Evolutionary conservation across 2,329 filamentous ascomycete species (phyloP).

Genomic region (Penicillium sclerotigenum): DNA sequence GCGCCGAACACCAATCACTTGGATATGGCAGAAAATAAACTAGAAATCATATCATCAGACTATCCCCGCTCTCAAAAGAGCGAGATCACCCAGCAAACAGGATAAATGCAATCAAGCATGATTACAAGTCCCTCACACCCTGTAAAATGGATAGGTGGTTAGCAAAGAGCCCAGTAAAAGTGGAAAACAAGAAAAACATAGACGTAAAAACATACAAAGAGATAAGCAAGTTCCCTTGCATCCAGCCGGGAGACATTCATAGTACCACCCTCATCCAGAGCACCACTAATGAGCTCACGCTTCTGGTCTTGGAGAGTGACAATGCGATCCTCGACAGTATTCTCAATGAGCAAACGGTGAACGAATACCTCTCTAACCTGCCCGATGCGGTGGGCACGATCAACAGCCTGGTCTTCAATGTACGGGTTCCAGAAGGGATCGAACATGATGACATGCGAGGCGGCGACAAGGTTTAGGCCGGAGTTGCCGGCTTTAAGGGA

Average conservation of each 20-base stretch:
- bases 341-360: constrained; percentile 71
- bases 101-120: neutral
- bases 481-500: constrained; percentile 79
- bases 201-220: constrained; percentile 54
- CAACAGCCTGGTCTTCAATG: constrained; percentile 87
- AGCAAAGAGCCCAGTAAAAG: neutral
- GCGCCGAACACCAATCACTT: neutral
- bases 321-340: constrained; percentile 86
- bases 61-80: neutral
- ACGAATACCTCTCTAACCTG: constrained; percentile 72
- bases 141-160: constrained; percentile 6
- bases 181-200: neutral
- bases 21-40: neutral
- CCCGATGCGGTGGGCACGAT: constrained; percentile 84
- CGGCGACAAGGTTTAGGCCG: constrained; percentile 79
- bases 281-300: constrained; percentile 70
- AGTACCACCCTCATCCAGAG: constrained; percentile 71
- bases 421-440: constrained; percentile 96
- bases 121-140: constrained; percentile 20
- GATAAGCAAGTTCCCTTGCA: constrained; percentile 63
- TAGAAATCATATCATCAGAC: neutral
- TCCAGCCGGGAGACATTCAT: constrained; percentile 65
- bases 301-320: constrained; percentile 75
- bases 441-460: constrained; percentile 82
- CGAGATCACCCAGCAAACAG: neutral